These are phyloP conservation scores for Chenopodium berlandieri DNA, from an alignment of 148 eudicot species.

Conservation along the genomic window DNA sequence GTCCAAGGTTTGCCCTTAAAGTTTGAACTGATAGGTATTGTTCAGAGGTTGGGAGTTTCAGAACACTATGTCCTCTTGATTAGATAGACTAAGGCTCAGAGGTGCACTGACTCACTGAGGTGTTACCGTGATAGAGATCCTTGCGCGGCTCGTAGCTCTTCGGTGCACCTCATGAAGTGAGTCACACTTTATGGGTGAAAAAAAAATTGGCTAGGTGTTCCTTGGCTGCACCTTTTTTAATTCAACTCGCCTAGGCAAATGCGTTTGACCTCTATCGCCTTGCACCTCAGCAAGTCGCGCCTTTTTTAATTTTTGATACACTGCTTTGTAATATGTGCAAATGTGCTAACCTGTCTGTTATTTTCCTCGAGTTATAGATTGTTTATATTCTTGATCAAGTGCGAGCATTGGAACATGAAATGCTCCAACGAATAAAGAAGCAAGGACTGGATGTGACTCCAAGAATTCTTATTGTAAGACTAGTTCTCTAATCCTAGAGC, in stretches of 20 bases:
- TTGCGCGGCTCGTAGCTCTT: no score
- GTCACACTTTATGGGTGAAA: no score
- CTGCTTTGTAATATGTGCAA: neutral
- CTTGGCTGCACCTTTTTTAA: no score
- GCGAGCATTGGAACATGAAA: conserved; percentile 88
- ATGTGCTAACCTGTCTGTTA: neutral
- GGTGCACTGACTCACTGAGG: no score
- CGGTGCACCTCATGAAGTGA: no score
- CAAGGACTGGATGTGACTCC: conserved; percentile 83
- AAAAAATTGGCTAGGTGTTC: no score
- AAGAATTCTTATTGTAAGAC: conserved; percentile 76
- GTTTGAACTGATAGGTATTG: neutral
- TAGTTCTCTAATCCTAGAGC: neutral
- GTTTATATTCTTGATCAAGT: conserved; percentile 99
- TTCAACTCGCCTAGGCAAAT: no score
- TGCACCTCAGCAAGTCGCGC: no score
- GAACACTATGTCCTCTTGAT: neutral
- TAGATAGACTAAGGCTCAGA: neutral
- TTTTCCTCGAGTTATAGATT: conserved; percentile 45
- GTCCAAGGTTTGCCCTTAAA: neutral
- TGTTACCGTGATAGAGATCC: no score
- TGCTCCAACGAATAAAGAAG: conserved; percentile 62
- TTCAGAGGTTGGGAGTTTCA: neutral
- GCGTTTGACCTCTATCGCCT: no score
- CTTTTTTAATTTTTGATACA: no score